Evolutionary conservation across 2,329 filamentous ascomycete species (phyloP), one percentile per base, ranked within the genome.

Genomic region (Aspergillus cejpii): DNA sequence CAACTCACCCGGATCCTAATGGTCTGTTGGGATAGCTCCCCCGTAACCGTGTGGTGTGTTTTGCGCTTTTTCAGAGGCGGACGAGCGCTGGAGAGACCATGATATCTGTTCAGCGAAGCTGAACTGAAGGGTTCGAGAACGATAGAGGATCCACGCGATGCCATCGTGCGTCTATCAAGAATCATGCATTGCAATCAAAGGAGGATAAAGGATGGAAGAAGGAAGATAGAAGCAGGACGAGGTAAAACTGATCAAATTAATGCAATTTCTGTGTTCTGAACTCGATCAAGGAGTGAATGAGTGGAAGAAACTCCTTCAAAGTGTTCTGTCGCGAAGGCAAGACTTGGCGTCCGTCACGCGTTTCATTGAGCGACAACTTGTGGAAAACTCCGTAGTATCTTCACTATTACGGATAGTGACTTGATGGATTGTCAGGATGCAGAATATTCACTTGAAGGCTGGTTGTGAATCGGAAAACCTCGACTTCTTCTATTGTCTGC

Each of bases 11-110:
- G 54, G 37, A 69, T 67, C 5, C 58, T 54, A 6, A 65, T 63
- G 1, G 54, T 58, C n/a, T 49, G 42, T 4, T 15, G 31, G 7
- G 31, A 34, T 15, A 54, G 49, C 46, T 40, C 42, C 23, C 52
- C 48, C 44, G 45, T 43, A 53, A 48, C 45, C 23, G 37, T 41
- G 39, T 58, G 46, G 23, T 46, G 52, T 41, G 56, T 48, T 44
- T 67, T 70, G 24, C 67, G 62, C 48, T 63, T 67, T 45, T 66
- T 68, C 21, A 51, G 45, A 4, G 54, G 56, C 19, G 59, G 58
- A 43, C 49, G 49, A 28, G 47, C 38, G 26, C 14, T 34, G 11
- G 31, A 34, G 50, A 36, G 37, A 41, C 54, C 57, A 39, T 54
- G 56, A 31, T 63, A 52, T 38, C 51, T 59, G 54, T 68, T 66